These are phyloP conservation scores for Rhynchospora tenuis DNA, from an alignment of 176 grass and related monocot species.

Conservation along the genomic window DNA sequence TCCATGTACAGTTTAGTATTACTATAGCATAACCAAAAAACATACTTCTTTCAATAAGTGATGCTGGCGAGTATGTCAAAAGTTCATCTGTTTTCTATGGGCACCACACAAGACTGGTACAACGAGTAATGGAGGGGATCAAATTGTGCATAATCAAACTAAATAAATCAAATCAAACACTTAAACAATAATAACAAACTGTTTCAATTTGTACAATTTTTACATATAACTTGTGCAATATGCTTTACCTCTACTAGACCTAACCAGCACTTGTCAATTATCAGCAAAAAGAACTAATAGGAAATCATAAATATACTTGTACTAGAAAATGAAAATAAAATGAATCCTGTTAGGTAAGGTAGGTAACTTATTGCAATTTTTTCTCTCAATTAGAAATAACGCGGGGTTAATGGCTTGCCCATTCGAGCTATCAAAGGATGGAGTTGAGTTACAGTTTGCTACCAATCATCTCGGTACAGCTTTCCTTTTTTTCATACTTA, in stretches of 20 bases:
- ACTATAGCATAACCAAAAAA: background rate
- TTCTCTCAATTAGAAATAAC: slow-evolving; percentile 67
- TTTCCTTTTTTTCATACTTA: background rate
- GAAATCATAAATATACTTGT: background rate
- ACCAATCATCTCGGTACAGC: slow-evolving; percentile 68
- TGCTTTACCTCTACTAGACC: background rate
- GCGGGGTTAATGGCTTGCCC: slow-evolving; percentile 86
- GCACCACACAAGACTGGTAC: background rate
- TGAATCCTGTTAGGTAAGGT: background rate
- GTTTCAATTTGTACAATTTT: background rate
- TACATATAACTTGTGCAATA: background rate
- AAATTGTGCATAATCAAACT: background rate
- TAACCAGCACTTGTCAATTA: background rate
- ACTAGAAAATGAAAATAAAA: background rate
- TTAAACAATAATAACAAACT: background rate
- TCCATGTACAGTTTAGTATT: background rate
- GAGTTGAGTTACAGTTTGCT: slow-evolving; percentile 74
- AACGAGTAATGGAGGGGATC: background rate
- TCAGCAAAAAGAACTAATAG: background rate
- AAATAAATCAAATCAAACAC: slow-evolving; percentile 4
- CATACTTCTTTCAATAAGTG: background rate
- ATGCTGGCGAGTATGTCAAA: background rate
- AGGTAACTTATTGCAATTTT: background rate
- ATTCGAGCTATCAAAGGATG: slow-evolving; percentile 62
- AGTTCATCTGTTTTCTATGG: background rate